Base-by-base conservation (phyloP, 2,329 filamentous ascomycete genomes). In the Dryadomyces quercus-mongolicae region DNA sequence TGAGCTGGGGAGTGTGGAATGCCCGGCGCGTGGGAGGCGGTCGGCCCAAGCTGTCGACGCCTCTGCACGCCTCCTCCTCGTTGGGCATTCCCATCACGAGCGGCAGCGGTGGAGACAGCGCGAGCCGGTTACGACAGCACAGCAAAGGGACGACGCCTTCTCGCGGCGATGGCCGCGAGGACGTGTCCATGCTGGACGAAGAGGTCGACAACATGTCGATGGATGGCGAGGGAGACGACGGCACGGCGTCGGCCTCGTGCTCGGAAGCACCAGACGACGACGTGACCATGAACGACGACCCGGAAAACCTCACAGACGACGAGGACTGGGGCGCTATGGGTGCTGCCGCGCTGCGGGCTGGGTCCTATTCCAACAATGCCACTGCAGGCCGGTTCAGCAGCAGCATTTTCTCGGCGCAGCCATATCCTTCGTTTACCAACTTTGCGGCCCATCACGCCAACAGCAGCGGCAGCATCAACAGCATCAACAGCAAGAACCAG, bases 1-100 rank as follows among this genome's bases (percentile, higher is more conserved):
- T 96, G 56, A 92, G 92, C 65, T 97, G 92, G 92, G 93, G 93
- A 56, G 83, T 90, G 60, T 98, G 92, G 92, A 87, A 94, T 68
- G 93, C 91, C 58, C 83, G 83, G 65, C 77, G 81, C 66, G 60
- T 66, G 73, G 67, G 48, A 51, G 42, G 36, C 53, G 31, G 50
- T n/a, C 45, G 15, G 25, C 53, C 2, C 36, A 12, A 16, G 15
- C 51, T 43, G n/a, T 68, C 63, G 66, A 36, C 70, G 25, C 74
- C 73, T 61, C 68, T 71, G 49, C 66, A 31, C 25, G 4, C 25
- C 25, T 31, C 25, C 25, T 31, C 25, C 4, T 31, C 25, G 25
- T 31, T 71, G 31, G 76, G 74, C 59, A 82, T 85, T 57, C 79
- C 80, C 61, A 84, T 84, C 64, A 67, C 68, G 61, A 74, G 65